Conservation (phyloP, 2,329 filamentous ascomycete genomes). For the Bimuria novae-zelandiae region DNA sequence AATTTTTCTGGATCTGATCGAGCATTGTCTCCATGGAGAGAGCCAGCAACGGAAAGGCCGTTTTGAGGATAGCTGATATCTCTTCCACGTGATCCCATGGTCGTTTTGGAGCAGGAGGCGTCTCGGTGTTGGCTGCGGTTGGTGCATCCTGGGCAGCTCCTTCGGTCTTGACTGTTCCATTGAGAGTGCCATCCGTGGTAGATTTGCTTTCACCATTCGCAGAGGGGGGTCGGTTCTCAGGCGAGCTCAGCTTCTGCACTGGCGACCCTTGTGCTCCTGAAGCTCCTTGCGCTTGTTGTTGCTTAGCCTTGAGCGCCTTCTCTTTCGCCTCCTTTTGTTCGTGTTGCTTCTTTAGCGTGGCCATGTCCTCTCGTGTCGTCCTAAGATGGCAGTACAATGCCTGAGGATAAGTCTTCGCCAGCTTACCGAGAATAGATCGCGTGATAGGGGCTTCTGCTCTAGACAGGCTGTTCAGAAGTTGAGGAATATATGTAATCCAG, state of each 20-base stretch:
- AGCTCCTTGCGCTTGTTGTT: slow-evolving; percentile 52
- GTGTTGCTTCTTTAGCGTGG: slow-evolving; percentile 86
- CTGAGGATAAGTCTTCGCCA: slow-evolving; percentile 95
- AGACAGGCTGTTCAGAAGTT: slow-evolving; percentile 87
- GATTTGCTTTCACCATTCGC: slow-evolving; percentile 54
- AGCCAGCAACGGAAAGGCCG: slow-evolving; percentile 91
- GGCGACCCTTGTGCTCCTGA: slow-evolving; percentile 52
- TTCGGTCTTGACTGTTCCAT: slow-evolving; percentile 47
- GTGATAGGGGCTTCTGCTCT: slow-evolving; percentile 90
- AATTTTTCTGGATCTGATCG: slow-evolving; percentile 97
- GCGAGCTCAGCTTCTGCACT: slow-evolving; percentile 43
- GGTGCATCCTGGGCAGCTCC: slow-evolving; percentile 41
- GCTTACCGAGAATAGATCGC: slow-evolving; percentile 83
- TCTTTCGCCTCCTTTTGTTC: slow-evolving; percentile 62
- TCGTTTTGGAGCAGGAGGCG: slow-evolving; percentile 59
- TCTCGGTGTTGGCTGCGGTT: slow-evolving; percentile 25
- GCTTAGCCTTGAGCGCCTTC: slow-evolving; percentile 57
- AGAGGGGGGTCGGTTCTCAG: slow-evolving; percentile 37
- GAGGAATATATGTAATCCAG: slow-evolving; percentile 99
- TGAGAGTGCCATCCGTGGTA: slow-evolving; percentile 53
- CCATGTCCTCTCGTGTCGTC: slow-evolving; percentile 92
- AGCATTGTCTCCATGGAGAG: slow-evolving; percentile 99
- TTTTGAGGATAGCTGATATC: slow-evolving; percentile 93
- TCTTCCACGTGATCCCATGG: slow-evolving; percentile 98
- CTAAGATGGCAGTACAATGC: slow-evolving; percentile 92